These are phyloP conservation scores for Amoebophrya sp. DNA, from an alignment of 169 alveolate species.

Conservation along the genomic window DNA sequence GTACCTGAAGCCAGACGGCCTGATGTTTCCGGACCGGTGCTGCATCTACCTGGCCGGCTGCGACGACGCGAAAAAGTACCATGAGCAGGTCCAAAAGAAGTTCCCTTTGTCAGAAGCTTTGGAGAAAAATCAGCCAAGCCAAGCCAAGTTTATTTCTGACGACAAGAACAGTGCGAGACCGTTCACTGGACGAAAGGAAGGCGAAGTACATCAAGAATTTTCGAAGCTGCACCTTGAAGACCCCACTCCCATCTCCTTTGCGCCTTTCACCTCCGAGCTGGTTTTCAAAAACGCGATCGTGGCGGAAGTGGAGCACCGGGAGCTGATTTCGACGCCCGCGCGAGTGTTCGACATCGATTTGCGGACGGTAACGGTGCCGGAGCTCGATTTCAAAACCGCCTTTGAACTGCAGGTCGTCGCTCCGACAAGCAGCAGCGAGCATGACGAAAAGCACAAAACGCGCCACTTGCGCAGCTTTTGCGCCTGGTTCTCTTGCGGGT, in stretches of 20 bases:
- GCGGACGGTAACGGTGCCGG: neutral
- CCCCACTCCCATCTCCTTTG: no score
- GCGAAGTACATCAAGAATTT: no score
- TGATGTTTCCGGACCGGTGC: slow-evolving; percentile 89
- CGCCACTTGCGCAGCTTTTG: no score
- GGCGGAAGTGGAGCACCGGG: neutral
- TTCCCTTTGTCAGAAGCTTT: no score
- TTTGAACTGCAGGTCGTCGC: neutral
- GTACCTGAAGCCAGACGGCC: slow-evolving; percentile 71
- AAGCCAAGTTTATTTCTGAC: no score
- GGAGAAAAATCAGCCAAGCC: no score
- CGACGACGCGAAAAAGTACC: slow-evolving; percentile 73
- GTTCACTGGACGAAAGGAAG: neutral
- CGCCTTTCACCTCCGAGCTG: no score
- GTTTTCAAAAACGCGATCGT: neutral
- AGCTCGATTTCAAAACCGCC: neutral
- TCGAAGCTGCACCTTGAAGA: no score
- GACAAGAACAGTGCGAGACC: no score
- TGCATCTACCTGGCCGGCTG: slow-evolving; percentile 80
- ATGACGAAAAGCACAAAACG: neutral
- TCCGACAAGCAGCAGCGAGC: neutral
- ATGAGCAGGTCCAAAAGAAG: no score
- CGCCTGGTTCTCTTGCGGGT: no score
- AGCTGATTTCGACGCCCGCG: neutral
- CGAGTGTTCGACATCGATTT: neutral